A percentile compares a stretch with the other conserved stretches of the same genome.
phyloP scores from a whole-genome alignment of 176 grass and related monocot species.

The Triticum dicoccoides region DNA sequence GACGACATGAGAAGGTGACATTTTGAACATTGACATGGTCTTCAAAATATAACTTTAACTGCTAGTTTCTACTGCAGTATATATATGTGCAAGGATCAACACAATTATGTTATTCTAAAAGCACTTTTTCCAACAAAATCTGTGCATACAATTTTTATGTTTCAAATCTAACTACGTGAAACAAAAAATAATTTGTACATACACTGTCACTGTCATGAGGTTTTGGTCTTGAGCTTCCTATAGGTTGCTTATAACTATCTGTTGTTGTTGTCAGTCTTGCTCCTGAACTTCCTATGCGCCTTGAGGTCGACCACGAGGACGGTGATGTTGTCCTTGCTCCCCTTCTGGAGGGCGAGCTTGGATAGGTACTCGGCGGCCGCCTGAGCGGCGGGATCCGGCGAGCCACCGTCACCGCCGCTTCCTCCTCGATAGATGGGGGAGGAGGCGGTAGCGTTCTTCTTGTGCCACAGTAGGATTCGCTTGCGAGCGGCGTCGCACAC shows the following conservation, averaged over 20 bases:
- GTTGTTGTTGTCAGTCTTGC: constrained; percentile 37
- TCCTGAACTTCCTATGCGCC: constrained; percentile 73
- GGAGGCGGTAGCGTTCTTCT: constrained; percentile 44
- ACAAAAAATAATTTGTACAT: background rate
- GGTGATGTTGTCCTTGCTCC: constrained; percentile 87
- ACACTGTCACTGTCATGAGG: background rate
- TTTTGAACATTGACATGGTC: background rate
- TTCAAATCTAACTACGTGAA: background rate
- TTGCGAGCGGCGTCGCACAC: constrained; percentile 71
- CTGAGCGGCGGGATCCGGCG: constrained; percentile 50
- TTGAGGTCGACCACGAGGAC: constrained; percentile 77
- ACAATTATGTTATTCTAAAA: background rate
- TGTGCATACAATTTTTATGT: background rate
- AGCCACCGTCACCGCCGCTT: constrained; percentile 1
- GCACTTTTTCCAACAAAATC: background rate
- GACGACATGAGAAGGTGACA: too few relatives aligned
- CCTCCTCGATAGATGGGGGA: background rate
- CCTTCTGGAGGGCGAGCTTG: constrained; percentile 70
- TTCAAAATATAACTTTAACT: background rate
- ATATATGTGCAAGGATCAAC: background rate
- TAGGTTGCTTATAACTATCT: background rate
- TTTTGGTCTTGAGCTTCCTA: constrained; percentile 19
- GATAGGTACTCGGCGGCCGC: constrained; percentile 73
- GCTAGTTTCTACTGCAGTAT: background rate
- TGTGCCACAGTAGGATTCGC: constrained; percentile 71